phyloP scores from a whole-genome alignment of 345 rosid species.

The Syzygium aromaticum region DNA sequence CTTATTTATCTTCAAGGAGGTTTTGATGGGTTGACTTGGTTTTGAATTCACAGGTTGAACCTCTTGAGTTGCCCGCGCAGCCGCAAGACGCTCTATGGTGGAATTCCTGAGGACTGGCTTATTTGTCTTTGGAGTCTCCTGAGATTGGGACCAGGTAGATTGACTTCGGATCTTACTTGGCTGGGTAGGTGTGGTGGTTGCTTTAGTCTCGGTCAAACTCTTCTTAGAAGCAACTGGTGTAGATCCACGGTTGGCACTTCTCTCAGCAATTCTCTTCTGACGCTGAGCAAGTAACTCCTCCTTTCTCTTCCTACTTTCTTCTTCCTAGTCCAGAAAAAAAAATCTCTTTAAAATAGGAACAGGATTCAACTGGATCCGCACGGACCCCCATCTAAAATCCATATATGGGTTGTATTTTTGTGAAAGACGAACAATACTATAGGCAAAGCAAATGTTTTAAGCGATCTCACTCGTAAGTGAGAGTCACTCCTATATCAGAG shows the following conservation, averaged over 20 bases:
- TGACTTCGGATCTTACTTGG: slow-evolving; percentile 26
- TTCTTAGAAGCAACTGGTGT: slow-evolving; percentile 28
- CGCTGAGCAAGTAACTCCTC: slow-evolving; percentile 70
- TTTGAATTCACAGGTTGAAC: slow-evolving; percentile 28
- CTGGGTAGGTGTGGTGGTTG: slow-evolving; percentile 14
- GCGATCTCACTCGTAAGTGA: neutral
- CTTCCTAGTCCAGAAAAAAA: slow-evolving; percentile 42
- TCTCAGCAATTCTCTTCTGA: slow-evolving; percentile 91
- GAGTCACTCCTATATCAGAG: neutral
- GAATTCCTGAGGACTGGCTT: slow-evolving; percentile 67
- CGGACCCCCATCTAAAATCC: neutral
- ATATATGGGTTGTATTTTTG: neutral
- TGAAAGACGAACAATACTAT: neutral
- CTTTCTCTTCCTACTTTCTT: slow-evolving; percentile 67
- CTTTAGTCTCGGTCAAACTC: slow-evolving; percentile 22
- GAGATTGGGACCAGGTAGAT: slow-evolving; percentile 9
- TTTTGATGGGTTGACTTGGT: slow-evolving; percentile 31
- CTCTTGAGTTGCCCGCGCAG: slow-evolving; percentile 42
- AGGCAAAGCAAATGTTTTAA: neutral
- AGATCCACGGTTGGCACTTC: slow-evolving; percentile 42
- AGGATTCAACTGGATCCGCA: neutral
- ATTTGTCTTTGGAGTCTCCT: slow-evolving; percentile 27
- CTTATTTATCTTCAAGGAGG: slow-evolving; percentile 30
- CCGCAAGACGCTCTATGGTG: slow-evolving; percentile 85
- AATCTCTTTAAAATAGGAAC: neutral